phyloP scores from a whole-genome alignment of 2,329 filamentous ascomycete genomes.

The Trichoderma sp. region DNA sequence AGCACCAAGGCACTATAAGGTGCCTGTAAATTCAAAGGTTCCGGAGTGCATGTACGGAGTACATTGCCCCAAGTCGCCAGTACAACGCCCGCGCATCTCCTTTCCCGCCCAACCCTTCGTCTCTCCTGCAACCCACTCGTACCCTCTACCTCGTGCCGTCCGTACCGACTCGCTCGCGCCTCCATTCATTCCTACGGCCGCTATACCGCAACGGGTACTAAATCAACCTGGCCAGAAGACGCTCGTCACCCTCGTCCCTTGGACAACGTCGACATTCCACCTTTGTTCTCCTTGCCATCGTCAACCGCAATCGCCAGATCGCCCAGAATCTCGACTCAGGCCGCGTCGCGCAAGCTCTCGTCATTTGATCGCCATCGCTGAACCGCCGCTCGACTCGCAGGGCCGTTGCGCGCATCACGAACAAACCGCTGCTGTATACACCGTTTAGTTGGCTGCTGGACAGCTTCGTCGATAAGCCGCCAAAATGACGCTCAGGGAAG shows the following conservation, averaged over 20 bases:
- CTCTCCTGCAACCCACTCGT: not conserved
- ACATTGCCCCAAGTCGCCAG: not conserved
- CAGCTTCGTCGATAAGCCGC: slow-evolving; percentile 25
- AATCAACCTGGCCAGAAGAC: slow-evolving; percentile 16
- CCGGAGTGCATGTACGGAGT: not conserved
- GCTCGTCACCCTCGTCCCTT: slow-evolving; percentile 18
- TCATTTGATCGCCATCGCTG: not conserved
- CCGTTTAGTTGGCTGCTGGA: slow-evolving; percentile 16
- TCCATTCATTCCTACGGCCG: not conserved
- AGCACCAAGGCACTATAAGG: not conserved
- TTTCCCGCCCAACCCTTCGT: not conserved
- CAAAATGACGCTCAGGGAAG: slow-evolving; percentile 69
- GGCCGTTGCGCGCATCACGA: slow-evolving; percentile 16
- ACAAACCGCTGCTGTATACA: slow-evolving; percentile 1
- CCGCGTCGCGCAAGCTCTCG: not conserved
- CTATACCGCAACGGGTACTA: slow-evolving; percentile 13
- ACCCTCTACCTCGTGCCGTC: not conserved
- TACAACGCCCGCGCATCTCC: not conserved
- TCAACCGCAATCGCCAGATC: not conserved
- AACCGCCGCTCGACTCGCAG: not conserved
- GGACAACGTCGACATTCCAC: slow-evolving; percentile 19
- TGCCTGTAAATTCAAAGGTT: not conserved
- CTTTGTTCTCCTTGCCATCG: not conserved
- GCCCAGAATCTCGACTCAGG: not conserved
- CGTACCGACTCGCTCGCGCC: not conserved